These are phyloP conservation scores for Boletus rufocinnamomeus DNA, from an alignment of 768 basidiomycete genomes.

Conservation along the genomic window DNA sequence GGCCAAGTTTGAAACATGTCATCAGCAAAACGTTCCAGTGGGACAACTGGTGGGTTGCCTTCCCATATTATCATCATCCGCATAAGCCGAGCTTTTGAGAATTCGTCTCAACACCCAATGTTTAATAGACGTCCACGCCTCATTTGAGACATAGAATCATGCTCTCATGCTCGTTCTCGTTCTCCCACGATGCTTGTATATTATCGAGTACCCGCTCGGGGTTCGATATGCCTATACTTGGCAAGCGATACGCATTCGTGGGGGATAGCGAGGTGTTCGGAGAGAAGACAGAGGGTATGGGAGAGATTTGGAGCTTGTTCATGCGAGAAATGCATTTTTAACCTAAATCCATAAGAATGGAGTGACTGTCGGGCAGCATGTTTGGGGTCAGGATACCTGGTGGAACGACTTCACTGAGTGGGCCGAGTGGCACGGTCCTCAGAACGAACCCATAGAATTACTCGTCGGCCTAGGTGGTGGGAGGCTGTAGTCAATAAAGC, in stretches of 20 bases:
- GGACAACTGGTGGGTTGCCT: constrained; percentile 43
- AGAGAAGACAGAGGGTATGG: no score
- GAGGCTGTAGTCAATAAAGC: not conserved
- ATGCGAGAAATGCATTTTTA: no score
- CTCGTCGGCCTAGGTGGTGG: not conserved
- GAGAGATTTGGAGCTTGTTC: not conserved
- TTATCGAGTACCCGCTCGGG: not conserved
- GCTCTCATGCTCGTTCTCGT: constrained; percentile 14
- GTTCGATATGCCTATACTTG: constrained; percentile 27
- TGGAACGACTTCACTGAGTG: not conserved
- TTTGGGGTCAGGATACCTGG: not conserved
- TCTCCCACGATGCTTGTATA: not conserved
- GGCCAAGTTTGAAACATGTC: constrained; percentile 82
- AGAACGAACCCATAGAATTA: not conserved
- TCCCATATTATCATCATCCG: constrained; percentile 1
- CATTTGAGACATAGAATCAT: not conserved
- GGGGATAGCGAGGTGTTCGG: no score
- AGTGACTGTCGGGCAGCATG: not conserved
- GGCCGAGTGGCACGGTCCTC: not conserved
- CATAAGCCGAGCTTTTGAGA: not conserved
- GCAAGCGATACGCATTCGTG: constrained; percentile 21
- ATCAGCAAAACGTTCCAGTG: constrained; percentile 43
- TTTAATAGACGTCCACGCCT: not conserved
- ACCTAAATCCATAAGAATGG: no score
- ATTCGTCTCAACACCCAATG: not conserved